Percentiles rank a stretch among this genome's conserved stretches.
These are phyloP conservation scores for Persicaria tinctoria DNA, from an alignment of 148 eudicot species.

Conservation along the genomic window DNA sequence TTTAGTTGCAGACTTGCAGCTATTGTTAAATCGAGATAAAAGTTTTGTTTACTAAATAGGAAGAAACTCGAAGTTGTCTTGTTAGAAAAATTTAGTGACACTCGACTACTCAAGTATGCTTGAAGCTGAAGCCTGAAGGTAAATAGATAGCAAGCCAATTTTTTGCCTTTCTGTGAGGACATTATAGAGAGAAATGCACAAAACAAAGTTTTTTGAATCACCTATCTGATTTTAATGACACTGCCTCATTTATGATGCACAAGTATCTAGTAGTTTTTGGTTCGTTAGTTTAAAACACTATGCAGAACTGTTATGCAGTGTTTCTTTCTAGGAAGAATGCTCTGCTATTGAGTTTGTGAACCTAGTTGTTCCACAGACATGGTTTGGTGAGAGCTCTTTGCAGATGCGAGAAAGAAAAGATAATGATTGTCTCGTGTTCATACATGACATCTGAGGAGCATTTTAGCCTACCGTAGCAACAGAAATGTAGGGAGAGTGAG, in stretches of 20 bases:
- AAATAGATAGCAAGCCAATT: background rate
- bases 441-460: constrained; percentile 13
- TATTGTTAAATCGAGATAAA: background rate
- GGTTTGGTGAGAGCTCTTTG: background rate
- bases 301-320: background rate
- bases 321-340: constrained; percentile 5
- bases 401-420: background rate
- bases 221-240: background rate
- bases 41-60: no score
- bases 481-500: constrained; percentile 20
- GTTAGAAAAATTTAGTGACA: no score
- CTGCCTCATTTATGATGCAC: background rate
- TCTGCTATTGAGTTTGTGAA: background rate
- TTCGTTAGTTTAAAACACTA: background rate
- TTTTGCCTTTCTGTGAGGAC: background rate
- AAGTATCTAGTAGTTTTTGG: background rate
- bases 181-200: constrained; percentile 3
- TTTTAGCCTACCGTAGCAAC: constrained; percentile 25
- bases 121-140: background rate
- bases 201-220: background rate
- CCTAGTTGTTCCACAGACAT: background rate
- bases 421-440: background rate
- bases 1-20: background rate
- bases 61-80: no score
- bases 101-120: no score